These are phyloP conservation scores for Pilobolus umbonatus DNA, from an alignment of 192 early-diverging fungal species.

Conservation along the genomic window DNA sequence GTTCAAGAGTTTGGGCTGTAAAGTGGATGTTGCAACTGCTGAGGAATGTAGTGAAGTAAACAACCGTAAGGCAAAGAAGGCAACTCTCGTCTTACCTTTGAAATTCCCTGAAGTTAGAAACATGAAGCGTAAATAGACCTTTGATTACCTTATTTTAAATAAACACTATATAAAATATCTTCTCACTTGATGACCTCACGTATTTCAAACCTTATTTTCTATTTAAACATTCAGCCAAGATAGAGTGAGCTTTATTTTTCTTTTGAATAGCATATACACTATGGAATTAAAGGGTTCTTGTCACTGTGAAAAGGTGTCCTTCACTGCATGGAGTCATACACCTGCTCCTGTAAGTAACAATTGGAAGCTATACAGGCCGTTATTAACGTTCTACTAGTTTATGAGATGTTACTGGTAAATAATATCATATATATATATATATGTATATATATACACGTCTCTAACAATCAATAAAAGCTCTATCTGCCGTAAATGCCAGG, in stretches of 20 bases:
- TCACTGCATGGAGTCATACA: slow-evolving; percentile 43
- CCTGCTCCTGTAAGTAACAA: slow-evolving; percentile 42
- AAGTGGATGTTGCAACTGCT: slow-evolving; percentile 35
- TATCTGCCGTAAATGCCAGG: slow-evolving; percentile 61
- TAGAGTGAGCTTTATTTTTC: too few species aligned
- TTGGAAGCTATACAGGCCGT: neutral
- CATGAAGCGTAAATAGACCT: slow-evolving; percentile 12
- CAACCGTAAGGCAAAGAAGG: slow-evolving; percentile 18
- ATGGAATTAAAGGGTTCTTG: slow-evolving; percentile 57
- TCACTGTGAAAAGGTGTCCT: slow-evolving; percentile 55
- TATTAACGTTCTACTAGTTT: slow-evolving; percentile 25
- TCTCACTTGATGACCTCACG: neutral
- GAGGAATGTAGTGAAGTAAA: slow-evolving; percentile 12
- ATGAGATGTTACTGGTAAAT: slow-evolving; percentile 53
- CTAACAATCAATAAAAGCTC: slow-evolving; percentile 28
- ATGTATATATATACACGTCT: neutral
- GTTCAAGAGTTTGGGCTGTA: slow-evolving; percentile 43
- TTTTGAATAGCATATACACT: too few species aligned
- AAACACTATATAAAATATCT: neutral
- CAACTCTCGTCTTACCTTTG: slow-evolving; percentile 25
- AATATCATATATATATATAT: neutral
- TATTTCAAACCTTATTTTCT: too few species aligned
- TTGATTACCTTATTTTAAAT: too few species aligned
- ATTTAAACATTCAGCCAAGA: too few species aligned
- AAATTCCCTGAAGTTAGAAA: slow-evolving; percentile 29